These are phyloP conservation scores for Malus fusca DNA, from an alignment of 306 rosid genomes.

Conservation along the genomic window DNA sequence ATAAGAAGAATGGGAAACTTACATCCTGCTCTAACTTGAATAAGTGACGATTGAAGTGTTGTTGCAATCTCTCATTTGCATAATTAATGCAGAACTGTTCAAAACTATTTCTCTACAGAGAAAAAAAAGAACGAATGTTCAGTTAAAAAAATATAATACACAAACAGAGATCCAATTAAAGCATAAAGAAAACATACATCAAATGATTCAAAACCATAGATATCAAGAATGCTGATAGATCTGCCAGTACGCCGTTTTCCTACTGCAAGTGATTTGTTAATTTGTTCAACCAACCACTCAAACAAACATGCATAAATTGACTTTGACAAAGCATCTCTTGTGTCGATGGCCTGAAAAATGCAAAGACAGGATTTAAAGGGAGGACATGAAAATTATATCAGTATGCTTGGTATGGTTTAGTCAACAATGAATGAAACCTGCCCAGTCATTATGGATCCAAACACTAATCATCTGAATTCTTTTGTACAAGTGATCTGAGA, in stretches of 20 bases:
- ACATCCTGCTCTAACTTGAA: constrained; percentile 99
- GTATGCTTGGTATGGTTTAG: not conserved
- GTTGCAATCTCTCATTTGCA: constrained; percentile 96
- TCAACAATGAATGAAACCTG: not conserved
- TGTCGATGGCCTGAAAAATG: constrained; percentile 67
- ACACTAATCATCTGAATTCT: not conserved
- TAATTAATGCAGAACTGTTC: constrained; percentile 99
- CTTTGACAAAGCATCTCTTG: constrained; percentile 98
- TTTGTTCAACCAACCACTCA: constrained; percentile 97
- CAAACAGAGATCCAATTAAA: not conserved
- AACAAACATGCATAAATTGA: constrained; percentile 84
- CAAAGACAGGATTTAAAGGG: not conserved
- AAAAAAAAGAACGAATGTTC: not conserved
- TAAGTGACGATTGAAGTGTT: constrained; percentile 96
- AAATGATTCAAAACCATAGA: constrained; percentile 98
- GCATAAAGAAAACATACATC: constrained; percentile 52
- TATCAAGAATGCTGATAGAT: constrained; percentile 97
- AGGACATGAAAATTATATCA: not conserved
- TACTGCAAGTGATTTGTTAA: constrained; percentile 93
- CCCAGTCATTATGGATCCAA: not conserved
- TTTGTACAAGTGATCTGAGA: not conserved
- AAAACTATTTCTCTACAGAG: constrained; percentile 81
- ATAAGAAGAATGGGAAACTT: constrained; percentile 14
- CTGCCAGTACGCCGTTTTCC: constrained; percentile 97
- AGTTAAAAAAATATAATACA: not conserved